These are phyloP conservation scores for Terfezia boudieri DNA, from an alignment of 495 filamentous ascomycete species.

Conservation along the genomic window DNA sequence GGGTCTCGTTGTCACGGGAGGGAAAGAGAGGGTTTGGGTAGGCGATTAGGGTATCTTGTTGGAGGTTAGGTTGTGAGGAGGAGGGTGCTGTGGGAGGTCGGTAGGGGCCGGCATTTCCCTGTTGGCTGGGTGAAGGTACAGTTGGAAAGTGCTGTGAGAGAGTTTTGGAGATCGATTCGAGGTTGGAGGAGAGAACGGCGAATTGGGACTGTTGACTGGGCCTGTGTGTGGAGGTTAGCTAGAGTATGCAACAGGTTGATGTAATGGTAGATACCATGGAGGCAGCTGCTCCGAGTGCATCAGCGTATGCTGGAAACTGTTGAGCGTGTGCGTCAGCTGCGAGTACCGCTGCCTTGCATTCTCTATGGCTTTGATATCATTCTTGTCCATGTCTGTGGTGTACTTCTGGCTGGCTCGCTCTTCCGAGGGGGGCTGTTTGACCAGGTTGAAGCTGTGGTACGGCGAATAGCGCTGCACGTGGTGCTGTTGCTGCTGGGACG, in stretches of 20 bases:
- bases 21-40: constrained; percentile 43
- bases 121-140: not conserved
- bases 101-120: constrained; percentile 2
- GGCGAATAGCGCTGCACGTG: no score
- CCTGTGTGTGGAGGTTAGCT: constrained; percentile 2
- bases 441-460: no score
- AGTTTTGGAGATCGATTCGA: constrained; percentile 33
- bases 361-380: not conserved
- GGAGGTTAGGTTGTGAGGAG: not conserved
- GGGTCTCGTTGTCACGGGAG: constrained; percentile 27
- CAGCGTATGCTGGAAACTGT: not conserved
- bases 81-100: not conserved
- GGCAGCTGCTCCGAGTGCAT: not conserved
- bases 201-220: constrained; percentile 11
- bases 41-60: constrained; percentile 14
- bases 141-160: not conserved
- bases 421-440: no score
- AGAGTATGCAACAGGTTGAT: not conserved
- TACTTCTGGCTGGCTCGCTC: no score
- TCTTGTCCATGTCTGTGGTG: not conserved
- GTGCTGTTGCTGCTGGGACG: no score
- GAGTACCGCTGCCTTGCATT: not conserved
- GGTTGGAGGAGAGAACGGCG: constrained; percentile 21
- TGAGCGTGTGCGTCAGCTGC: not conserved
- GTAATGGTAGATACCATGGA: not conserved